phyloP scores from a whole-genome alignment of 768 basidiomycete species.

The Podaxis mareebaensis region DNA sequence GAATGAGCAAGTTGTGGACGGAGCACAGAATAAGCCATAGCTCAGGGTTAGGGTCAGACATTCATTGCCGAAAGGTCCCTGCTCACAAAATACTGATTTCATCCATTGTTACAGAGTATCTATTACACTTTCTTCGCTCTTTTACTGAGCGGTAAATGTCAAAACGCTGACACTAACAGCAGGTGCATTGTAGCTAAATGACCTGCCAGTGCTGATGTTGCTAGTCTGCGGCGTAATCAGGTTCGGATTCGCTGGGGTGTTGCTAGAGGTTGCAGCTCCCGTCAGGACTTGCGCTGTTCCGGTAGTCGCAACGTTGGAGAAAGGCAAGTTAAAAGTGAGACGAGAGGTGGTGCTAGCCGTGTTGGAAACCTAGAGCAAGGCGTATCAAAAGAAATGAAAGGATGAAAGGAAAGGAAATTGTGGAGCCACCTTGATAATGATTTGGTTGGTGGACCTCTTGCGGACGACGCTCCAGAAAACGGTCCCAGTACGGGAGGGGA shows the following conservation, averaged over 20 bases:
- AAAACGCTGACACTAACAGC: constrained; percentile 43
- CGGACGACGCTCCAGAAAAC: constrained; percentile 64
- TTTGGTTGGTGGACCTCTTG: constrained; percentile 34
- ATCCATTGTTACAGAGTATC: too few relatives aligned
- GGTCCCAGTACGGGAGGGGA: constrained; percentile 47
- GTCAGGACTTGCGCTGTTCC: constrained; percentile 51
- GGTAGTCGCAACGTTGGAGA: constrained; percentile 40
- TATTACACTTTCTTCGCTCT: not conserved
- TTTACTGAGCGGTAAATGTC: constrained; percentile 31
- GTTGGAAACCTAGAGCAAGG: constrained; percentile 37
- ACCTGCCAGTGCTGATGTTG: constrained; percentile 46
- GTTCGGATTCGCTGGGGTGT: constrained; percentile 52
- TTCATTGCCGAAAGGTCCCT: too few relatives aligned
- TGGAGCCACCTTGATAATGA: constrained; percentile 59
- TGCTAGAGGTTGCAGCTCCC: constrained; percentile 51
- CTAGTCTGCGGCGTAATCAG: constrained; percentile 46
- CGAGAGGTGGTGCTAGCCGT: constrained; percentile 39
- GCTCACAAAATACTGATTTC: too few relatives aligned
- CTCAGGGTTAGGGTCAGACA: not conserved
- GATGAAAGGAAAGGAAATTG: not conserved
- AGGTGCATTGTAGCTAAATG: constrained; percentile 56
- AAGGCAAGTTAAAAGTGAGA: constrained; percentile 56
- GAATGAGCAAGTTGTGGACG: not conserved
- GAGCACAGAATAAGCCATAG: not conserved
- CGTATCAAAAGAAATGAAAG: not conserved